phyloP scores from a whole-genome alignment of 2,329 filamentous ascomycete species.

The Rhexocercosporidium sp. region DNA sequence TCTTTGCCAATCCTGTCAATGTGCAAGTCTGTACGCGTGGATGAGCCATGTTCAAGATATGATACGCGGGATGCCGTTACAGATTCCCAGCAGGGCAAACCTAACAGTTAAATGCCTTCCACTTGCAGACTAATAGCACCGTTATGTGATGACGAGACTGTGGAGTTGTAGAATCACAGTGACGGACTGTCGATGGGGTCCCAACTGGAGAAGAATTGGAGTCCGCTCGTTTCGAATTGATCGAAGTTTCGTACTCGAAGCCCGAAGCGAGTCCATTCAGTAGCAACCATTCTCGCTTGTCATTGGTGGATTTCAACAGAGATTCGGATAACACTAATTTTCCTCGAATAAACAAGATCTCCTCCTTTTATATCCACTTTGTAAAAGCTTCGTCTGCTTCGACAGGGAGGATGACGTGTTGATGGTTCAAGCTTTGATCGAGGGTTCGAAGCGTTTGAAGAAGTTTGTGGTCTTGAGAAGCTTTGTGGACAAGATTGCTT shows the following conservation, averaged over 20 bases:
- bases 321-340: neutral
- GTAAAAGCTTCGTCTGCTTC: neutral
- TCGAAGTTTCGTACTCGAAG: neutral
- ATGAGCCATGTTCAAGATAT: neutral
- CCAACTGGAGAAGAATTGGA: neutral
- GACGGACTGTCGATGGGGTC: neutral
- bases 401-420: neutral
- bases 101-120: neutral
- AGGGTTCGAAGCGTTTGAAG: neutral
- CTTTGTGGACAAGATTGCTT: conserved; percentile 5
- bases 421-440: neutral
- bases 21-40: neutral
- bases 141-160: neutral
- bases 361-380: neutral
- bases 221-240: conserved; percentile 4
- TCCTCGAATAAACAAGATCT: conserved; percentile 5
- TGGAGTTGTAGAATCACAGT: neutral
- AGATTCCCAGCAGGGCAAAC: neutral
- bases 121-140: neutral
- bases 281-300: neutral
- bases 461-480: neutral
- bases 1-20: neutral
- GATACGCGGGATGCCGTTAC: neutral
- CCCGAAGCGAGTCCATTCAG: neutral
- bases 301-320: conserved; percentile 8